phyloP scores from a whole-genome alignment of 2,329 filamentous ascomycete genomes.

The Alternaria consortialis region DNA sequence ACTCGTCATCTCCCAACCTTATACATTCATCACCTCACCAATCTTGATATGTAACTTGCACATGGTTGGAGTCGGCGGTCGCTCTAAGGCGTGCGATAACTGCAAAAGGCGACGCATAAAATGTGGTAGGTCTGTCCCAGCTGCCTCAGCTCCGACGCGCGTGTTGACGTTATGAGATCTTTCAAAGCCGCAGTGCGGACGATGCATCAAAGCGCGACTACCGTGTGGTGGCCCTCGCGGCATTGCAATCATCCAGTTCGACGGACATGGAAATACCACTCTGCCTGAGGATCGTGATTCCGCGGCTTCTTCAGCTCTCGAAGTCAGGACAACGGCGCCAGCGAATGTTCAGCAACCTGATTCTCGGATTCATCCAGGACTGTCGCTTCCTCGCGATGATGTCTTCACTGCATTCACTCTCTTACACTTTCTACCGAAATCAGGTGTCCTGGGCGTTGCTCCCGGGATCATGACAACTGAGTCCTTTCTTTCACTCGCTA shows the following conservation, averaged over 20 bases:
- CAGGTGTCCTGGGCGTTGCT: background rate
- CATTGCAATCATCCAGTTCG: background rate
- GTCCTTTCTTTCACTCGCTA: background rate
- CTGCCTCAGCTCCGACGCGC: background rate
- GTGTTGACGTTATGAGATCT: slow-evolving; percentile 1
- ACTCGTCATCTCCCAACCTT: background rate
- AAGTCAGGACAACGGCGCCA: background rate
- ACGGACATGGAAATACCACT: background rate
- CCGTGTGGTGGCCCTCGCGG: background rate
- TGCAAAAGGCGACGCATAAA: slow-evolving; percentile 1
- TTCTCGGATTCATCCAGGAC: no score
- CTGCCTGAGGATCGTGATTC: background rate
- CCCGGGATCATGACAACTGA: background rate
- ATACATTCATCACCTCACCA: background rate
- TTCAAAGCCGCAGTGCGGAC: background rate
- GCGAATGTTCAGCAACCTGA: background rate
- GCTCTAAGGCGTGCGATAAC: background rate
- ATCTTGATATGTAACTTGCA: background rate
- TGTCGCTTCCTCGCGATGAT: no score
- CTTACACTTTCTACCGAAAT: background rate
- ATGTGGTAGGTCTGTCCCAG: background rate
- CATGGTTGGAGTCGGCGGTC: slow-evolving; percentile 1
- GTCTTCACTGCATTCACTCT: background rate
- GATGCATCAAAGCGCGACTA: slow-evolving; percentile 1
- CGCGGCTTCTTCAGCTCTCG: background rate